phyloP scores from a whole-genome alignment of 2,329 filamentous ascomycete species.

The Penicillium brasilianum region DNA sequence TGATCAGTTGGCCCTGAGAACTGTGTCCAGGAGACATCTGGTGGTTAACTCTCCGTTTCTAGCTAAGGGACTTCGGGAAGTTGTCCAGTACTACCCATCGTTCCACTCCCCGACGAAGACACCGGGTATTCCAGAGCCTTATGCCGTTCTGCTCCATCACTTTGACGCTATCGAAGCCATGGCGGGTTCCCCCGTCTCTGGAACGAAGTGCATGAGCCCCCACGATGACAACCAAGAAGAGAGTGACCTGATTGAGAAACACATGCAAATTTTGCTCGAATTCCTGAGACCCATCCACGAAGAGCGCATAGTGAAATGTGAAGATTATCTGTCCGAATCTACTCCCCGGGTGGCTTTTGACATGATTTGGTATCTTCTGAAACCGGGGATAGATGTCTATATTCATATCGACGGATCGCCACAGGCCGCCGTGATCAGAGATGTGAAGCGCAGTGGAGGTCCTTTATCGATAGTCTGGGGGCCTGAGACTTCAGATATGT shows the following conservation, averaged over 20 bases:
- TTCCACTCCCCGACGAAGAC: background rate
- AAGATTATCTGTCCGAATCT: background rate
- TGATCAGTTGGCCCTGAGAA: background rate
- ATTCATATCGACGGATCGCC: background rate
- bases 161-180: background rate
- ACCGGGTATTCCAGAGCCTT: background rate
- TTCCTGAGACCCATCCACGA: background rate
- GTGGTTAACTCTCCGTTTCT: background rate
- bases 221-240: background rate
- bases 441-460: background rate
- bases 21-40: background rate
- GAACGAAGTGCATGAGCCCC: background rate
- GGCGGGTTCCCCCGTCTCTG: background rate
- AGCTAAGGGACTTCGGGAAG: background rate
- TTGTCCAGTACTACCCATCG: background rate
- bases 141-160: background rate
- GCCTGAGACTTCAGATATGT: background rate
- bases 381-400: background rate
- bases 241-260: background rate
- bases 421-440: background rate
- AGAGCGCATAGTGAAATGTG: background rate
- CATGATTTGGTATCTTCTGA: constrained; percentile 3
- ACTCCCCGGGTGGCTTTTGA: background rate
- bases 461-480: background rate
- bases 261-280: background rate